Evolutionary conservation across 495 filamentous ascomycete species (phyloP).

Genomic region (Penicillium taxi): DNA sequence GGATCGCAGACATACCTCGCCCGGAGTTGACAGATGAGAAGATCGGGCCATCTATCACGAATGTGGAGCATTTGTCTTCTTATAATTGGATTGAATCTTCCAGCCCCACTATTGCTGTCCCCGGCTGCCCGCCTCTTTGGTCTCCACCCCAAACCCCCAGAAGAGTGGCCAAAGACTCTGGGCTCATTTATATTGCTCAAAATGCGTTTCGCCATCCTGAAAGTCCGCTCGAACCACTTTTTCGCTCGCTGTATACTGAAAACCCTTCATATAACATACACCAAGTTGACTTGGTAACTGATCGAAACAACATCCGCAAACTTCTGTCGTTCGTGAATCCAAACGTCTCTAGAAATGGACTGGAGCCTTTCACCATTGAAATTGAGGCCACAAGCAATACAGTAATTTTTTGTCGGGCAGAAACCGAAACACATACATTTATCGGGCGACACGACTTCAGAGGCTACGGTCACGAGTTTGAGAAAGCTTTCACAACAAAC

Average conservation of each 20-base stretch:
- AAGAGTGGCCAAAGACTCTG: conserved; percentile 8
- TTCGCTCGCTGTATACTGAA: conserved; percentile 37
- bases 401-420: conserved; percentile 34
- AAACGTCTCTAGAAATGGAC: conserved; percentile 5
- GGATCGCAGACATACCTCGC: no score
- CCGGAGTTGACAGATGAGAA: no score
- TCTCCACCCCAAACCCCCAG: conserved; percentile 2
- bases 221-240: conserved; percentile 44
- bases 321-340: conserved; percentile 42
- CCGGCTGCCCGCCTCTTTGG: conserved; percentile 9
- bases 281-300: conserved; percentile 40
- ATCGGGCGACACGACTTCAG: conserved; percentile 30
- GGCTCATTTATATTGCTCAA: conserved; percentile 13
- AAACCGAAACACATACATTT: conserved; percentile 20
- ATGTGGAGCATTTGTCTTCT: conserved; percentile 38
- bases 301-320: conserved; percentile 47
- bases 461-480: conserved; percentile 42
- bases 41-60: no score
- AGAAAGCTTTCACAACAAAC: conserved; percentile 40
- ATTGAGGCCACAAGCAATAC: conserved; percentile 36
- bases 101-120: conserved; percentile 11
- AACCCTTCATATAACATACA: conserved; percentile 37
- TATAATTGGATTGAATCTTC: conserved; percentile 42
- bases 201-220: conserved; percentile 12
- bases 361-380: conserved; percentile 33